A percentile compares a stretch with the other conserved stretches of the same genome.
These are phyloP conservation scores for Trichomonas gallinae DNA, from an alignment of 208 protist genomes.

Conservation along the genomic window DNA sequence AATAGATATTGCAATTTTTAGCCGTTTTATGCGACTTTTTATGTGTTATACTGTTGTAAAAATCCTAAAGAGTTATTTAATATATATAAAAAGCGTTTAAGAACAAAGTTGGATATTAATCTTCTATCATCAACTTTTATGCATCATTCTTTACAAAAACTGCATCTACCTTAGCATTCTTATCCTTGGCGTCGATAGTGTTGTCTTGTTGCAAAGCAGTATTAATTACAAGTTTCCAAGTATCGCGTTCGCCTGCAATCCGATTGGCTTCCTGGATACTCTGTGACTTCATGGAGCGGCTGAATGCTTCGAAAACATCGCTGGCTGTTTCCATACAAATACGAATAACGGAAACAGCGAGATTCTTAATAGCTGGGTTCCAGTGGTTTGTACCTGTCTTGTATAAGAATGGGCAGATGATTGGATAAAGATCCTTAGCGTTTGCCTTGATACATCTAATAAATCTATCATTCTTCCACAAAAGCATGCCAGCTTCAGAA, in stretches of 20 bases:
- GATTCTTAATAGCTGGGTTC: neutral
- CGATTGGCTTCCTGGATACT: neutral
- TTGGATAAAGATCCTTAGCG: neutral
- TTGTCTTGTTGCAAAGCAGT: neutral
- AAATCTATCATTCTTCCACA: slow-evolving; percentile 23
- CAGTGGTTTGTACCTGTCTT: neutral
- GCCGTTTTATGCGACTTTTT: no score
- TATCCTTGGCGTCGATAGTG: neutral
- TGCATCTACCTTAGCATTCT: neutral
- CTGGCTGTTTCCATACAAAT: neutral
- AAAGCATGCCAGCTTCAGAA: neutral
- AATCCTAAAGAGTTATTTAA: no score
- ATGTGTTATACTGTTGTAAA: no score
- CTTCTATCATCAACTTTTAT: neutral
- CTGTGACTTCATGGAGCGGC: neutral
- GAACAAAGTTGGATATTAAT: no score
- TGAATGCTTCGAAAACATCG: neutral
- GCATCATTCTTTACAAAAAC: neutral
- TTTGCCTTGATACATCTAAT: neutral
- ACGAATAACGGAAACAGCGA: neutral
- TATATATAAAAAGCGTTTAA: no score
- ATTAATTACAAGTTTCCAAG: neutral
- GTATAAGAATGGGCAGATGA: slow-evolving; percentile 3
- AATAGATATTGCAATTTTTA: no score
- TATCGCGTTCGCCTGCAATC: neutral